Conservation (phyloP, 1,139 yeast genomes). For the Pichia sp. region DNA sequence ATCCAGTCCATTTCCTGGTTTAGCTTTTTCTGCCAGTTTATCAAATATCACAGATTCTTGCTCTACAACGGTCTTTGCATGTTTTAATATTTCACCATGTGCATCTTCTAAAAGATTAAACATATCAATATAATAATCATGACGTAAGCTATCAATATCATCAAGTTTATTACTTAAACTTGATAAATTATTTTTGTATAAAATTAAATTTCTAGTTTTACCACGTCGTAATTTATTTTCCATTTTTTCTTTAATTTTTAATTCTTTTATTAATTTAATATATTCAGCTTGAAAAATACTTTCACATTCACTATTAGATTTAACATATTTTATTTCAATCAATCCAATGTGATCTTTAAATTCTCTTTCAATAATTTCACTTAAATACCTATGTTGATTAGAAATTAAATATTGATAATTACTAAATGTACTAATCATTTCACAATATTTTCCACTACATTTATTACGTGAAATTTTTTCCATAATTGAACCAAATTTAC, state of each 20-base stretch:
- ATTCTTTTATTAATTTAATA: constrained; percentile 41
- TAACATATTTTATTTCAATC: constrained; percentile 37
- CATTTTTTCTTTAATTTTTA: constrained; percentile 51
- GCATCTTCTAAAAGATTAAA: constrained; percentile 56
- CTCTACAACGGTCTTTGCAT: constrained; percentile 60
- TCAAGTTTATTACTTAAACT: constrained; percentile 70
- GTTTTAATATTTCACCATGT: constrained; percentile 45
- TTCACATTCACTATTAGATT: constrained; percentile 34
- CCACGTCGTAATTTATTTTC: constrained; percentile 49
- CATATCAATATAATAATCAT: constrained; percentile 61
- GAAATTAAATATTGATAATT: constrained; percentile 74
- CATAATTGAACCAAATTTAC: constrained; percentile 65
- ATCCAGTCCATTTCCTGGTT: constrained; percentile 83
- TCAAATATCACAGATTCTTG: constrained; percentile 80
- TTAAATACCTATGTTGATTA: constrained; percentile 68
- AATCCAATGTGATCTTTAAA: constrained; percentile 51
- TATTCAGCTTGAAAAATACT: constrained; percentile 46
- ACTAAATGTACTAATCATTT: constrained; percentile 65
- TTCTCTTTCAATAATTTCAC: constrained; percentile 45
- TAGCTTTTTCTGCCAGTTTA: constrained; percentile 75
- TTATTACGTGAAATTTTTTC: constrained; percentile 65
- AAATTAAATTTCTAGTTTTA: constrained; percentile 53
- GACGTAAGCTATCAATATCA: constrained; percentile 68
- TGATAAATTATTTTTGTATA: constrained; percentile 58
- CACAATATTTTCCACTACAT: constrained; percentile 57